phyloP scores from a whole-genome alignment of 768 basidiomycete genomes.

The Flagelloscypha sp. region DNA sequence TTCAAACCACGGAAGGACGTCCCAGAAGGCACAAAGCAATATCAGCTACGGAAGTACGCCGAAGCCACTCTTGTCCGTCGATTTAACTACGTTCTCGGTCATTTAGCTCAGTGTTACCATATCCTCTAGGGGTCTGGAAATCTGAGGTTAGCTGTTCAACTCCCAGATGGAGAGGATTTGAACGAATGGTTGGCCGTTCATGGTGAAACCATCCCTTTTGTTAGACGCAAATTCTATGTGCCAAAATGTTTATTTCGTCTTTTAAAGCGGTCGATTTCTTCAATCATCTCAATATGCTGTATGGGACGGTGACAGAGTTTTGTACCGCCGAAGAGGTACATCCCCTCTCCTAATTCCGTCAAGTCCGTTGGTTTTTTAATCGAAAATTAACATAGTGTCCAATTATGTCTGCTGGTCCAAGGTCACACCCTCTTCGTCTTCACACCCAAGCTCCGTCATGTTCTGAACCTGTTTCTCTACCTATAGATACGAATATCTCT shows the following conservation, averaged over 20 bases:
- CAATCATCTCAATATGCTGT: constrained; percentile 99
- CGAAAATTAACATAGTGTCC: constrained; percentile 52
- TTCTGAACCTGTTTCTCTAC: background rate
- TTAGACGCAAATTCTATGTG: constrained; percentile 2
- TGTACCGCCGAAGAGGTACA: constrained; percentile 88
- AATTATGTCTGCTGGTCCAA: constrained; percentile 93
- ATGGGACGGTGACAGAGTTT: constrained; percentile 96
- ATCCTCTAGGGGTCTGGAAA: constrained; percentile 82
- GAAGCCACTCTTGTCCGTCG: constrained; percentile 79
- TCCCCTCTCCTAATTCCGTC: constrained; percentile 3
- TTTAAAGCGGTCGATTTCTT: constrained; percentile 93
- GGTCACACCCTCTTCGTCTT: constrained; percentile 40
- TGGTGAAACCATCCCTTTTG: constrained; percentile 47
- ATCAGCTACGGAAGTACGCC: constrained; percentile 95
- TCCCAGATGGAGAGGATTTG: constrained; percentile 94
- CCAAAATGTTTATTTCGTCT: constrained; percentile 1
- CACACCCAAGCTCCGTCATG: constrained; percentile 6
- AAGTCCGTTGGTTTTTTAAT: constrained; percentile 5
- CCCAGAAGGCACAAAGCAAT: constrained; percentile 94
- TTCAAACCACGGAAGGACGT: constrained; percentile 96
- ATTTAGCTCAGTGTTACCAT: background rate
- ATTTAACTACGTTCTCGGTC: background rate
- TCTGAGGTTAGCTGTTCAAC: constrained; percentile 80
- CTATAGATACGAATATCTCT: constrained; percentile 89
- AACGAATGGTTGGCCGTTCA: constrained; percentile 99